Conservation (phyloP, 257 asterid genomes). For the Scutellaria barbata region DNA sequence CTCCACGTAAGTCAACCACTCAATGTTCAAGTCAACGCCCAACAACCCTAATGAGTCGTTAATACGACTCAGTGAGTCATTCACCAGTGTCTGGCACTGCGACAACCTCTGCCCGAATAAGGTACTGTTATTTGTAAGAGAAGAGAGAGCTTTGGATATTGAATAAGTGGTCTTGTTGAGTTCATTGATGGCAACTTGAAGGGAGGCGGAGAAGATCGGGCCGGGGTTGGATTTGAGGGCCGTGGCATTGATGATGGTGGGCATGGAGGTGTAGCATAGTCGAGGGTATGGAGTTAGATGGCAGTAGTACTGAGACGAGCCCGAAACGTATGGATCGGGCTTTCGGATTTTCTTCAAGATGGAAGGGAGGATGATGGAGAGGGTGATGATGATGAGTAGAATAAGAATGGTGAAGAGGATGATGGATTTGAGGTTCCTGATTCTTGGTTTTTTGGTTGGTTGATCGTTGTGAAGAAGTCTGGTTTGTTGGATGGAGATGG, state of each 20-base stretch:
- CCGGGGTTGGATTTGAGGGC: slow-evolving; percentile 31
- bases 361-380: slow-evolving; percentile 26
- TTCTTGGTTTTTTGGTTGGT: background rate
- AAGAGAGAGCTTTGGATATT: slow-evolving; percentile 1
- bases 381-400: slow-evolving; percentile 19
- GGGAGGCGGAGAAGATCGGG: slow-evolving; percentile 39
- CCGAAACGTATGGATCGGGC: slow-evolving; percentile 18
- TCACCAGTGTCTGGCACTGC: slow-evolving; percentile 26
- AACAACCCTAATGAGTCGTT: slow-evolving; percentile 16
- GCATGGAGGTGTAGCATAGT: slow-evolving; percentile 39
- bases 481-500: slow-evolving; percentile 18
- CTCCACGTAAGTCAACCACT: slow-evolving; percentile 26
- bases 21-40: background rate
- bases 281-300: slow-evolving; percentile 31
- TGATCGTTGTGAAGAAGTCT: slow-evolving; percentile 18
- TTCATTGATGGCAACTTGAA: slow-evolving; percentile 37
- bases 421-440: slow-evolving; percentile 17
- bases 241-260: slow-evolving; percentile 24
- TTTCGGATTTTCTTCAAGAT: background rate
- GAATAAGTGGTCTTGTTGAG: slow-evolving; percentile 21
- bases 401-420: background rate
- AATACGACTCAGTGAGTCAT: slow-evolving; percentile 40
- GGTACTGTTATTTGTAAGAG: background rate
- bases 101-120: slow-evolving; percentile 8
- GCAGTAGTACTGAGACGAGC: slow-evolving; percentile 34